These are phyloP conservation scores for Picea mariana DNA, from an alignment of 83 land plant genomes.

Conservation along the genomic window DNA sequence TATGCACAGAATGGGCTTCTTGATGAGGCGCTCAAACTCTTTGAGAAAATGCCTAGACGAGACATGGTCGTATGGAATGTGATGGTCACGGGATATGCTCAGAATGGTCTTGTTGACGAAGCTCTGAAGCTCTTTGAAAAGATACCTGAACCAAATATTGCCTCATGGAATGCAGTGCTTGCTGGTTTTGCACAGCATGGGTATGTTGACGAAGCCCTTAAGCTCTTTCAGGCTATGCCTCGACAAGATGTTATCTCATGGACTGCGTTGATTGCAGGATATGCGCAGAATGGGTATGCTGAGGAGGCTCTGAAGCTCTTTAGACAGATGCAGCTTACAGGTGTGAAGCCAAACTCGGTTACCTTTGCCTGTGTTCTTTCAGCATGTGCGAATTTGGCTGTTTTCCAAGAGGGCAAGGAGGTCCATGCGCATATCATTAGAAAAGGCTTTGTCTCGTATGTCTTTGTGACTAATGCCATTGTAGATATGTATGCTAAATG, in stretches of 20 bases:
- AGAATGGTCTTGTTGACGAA: not conserved
- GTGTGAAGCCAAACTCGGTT: slow-evolving; percentile 22
- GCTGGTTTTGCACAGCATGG: slow-evolving; percentile 1
- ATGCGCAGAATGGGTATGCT: slow-evolving; percentile 11
- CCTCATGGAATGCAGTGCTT: not conserved
- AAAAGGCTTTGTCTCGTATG: not conserved
- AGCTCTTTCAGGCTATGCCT: slow-evolving; percentile 12
- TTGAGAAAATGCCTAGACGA: slow-evolving; percentile 3
- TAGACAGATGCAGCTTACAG: slow-evolving; percentile 17
- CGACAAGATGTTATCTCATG: slow-evolving; percentile 10
- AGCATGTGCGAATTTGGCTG: slow-evolving; percentile 20
- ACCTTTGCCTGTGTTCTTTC: slow-evolving; percentile 25
- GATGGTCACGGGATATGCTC: slow-evolving; percentile 9
- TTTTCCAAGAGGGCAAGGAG: slow-evolving; percentile 5
- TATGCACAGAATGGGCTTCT: slow-evolving; percentile 46
- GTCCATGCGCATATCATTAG: slow-evolving; percentile 4
- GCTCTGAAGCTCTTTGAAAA: slow-evolving; percentile 1
- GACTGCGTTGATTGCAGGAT: slow-evolving; percentile 25
- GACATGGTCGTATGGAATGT: slow-evolving; percentile 11
- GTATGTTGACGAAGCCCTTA: not conserved
- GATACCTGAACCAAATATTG: not conserved
- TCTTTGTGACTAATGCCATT: slow-evolving; percentile 15
- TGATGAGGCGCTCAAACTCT: not conserved
- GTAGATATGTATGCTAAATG: slow-evolving; percentile 24
- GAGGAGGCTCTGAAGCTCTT: slow-evolving; percentile 20